phyloP scores from a whole-genome alignment of 768 basidiomycete genomes.

The Ephemerocybe angulata region DNA sequence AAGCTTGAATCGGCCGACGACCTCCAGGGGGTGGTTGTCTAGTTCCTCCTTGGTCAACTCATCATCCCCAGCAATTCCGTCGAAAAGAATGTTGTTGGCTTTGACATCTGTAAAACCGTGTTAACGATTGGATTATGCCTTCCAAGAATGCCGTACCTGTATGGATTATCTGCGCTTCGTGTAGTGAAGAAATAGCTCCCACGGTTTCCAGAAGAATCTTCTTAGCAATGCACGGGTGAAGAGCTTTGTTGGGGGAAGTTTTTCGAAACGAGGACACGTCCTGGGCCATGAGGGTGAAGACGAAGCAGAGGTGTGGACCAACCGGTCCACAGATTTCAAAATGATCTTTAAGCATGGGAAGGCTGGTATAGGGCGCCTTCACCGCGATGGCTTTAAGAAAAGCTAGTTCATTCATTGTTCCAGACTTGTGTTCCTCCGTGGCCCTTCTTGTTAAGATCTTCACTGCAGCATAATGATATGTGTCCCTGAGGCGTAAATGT shows the following conservation, averaged over 20 bases:
- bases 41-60: neutral
- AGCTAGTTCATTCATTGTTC: neutral
- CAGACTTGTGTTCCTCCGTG: neutral
- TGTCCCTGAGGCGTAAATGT: neutral
- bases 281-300: constrained; percentile 1
- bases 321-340: constrained; percentile 6
- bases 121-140: neutral
- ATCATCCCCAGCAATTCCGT: neutral
- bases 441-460: neutral
- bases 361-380: neutral
- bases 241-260: constrained; percentile 4
- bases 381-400: neutral
- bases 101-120: neutral
- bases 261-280: constrained; percentile 7
- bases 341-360: neutral
- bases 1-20: neutral
- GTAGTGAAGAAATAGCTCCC: constrained; percentile 2
- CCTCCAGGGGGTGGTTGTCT: neutral
- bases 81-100: neutral
- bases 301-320: constrained; percentile 13
- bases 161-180: constrained; percentile 4
- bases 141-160: neutral
- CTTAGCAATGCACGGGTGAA: constrained; percentile 1
- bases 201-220: neutral
- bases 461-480: neutral